Base-by-base conservation (phyloP, 2,329 filamentous ascomycete genomes). In the Colletotrichum euphorbiae region DNA sequence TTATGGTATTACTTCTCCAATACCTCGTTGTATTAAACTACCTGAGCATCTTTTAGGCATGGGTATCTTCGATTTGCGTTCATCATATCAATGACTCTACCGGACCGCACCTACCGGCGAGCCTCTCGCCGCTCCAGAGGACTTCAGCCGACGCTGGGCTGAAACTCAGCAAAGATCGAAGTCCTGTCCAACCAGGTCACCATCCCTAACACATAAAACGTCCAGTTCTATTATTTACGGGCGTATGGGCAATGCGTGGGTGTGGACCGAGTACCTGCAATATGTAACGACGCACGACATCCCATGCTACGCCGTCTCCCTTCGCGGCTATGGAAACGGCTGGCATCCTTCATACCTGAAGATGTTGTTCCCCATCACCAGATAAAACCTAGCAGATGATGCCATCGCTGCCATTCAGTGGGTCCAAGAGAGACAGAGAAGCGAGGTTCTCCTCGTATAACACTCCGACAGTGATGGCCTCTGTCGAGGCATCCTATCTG, bases 201-300 rank as follows among this genome's bases (percentile, higher is more conserved):
- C 2, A 69, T 65, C 19, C 60, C 45, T 45, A 11, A 46, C 33
- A 50, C 19, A 6, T 33, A 48, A n/a, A 6, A 74, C 79, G 9
- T 80, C 83, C 2, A 73, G 87, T 12, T 80, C 87, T 76, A 86
- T 87, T 75, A 77, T 81, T 38, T 85, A 88, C 70, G 85, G 85
- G 43, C 84, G 84, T 55, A 86, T 87, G 78, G 85, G 85, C 45
- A 79, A 79, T 61, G 86, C 85, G 7, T 82, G 80, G 73, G 80
- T 86, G 19, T 88, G 84, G 83, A 77, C 82, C 8, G 78, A 82
- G 48, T 88, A 85, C 71, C 82, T 88, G 79, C 76, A 75, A 24
- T 84, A 79, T 71, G 81, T 87, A 62, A 77, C 83, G 3, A 70
- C 75, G 5, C 74, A 75, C 24, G 81, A 82, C 13, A 79, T 84